These are phyloP conservation scores for Schwanniomyces polymorphus DNA, from an alignment of 805 yeast genomes.

Conservation along the genomic window DNA sequence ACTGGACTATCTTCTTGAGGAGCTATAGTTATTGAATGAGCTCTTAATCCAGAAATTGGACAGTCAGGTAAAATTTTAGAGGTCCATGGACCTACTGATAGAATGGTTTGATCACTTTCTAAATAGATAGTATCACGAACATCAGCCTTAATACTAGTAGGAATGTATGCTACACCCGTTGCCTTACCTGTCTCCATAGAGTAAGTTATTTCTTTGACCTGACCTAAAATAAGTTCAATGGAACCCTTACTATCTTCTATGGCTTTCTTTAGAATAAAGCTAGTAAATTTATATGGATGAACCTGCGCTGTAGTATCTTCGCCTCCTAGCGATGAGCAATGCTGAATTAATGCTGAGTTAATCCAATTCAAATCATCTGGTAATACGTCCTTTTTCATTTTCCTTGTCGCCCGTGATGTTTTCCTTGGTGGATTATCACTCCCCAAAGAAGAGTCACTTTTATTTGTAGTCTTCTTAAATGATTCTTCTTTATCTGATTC, in stretches of 20 bases:
- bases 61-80: slow-evolving; percentile 86
- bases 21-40: slow-evolving; percentile 89
- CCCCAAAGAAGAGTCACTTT: slow-evolving; percentile 13
- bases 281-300: slow-evolving; percentile 94
- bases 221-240: slow-evolving; percentile 83
- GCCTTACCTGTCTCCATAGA: slow-evolving; percentile 66
- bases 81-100: slow-evolving; percentile 97
- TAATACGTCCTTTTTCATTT: slow-evolving; percentile 18
- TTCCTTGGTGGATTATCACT: slow-evolving; percentile 35
- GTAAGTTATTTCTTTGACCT: slow-evolving; percentile 67
- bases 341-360: slow-evolving; percentile 57
- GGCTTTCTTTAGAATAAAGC: slow-evolving; percentile 74
- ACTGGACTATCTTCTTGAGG: slow-evolving; percentile 72
- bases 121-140: slow-evolving; percentile 41
- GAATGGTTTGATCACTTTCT: slow-evolving; percentile 72
- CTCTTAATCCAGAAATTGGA: slow-evolving; percentile 91
- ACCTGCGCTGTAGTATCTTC: slow-evolving; percentile 92
- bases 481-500: slow-evolving; percentile 10
- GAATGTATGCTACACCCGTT: slow-evolving; percentile 68
- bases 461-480: slow-evolving; percentile 10
- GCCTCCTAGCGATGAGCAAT: slow-evolving; percentile 81
- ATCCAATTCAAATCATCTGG: slow-evolving; percentile 82
- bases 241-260: slow-evolving; percentile 66
- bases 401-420: slow-evolving; percentile 26
- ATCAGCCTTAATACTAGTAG: slow-evolving; percentile 34